phyloP scores from a whole-genome alignment of 495 filamentous ascomycete genomes.

The Aspergillus wentii region DNA sequence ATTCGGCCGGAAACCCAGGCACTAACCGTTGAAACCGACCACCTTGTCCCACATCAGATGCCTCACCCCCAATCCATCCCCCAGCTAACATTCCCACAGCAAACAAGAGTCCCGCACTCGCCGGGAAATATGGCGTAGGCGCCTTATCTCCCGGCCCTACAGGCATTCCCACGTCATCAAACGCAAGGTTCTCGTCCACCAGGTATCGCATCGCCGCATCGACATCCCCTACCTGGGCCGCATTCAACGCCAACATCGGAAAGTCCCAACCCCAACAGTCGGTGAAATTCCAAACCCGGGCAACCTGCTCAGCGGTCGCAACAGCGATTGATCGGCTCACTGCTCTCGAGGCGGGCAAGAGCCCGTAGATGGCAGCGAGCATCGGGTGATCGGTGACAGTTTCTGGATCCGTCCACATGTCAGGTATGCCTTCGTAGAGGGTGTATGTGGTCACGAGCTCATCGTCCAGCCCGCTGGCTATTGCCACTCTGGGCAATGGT shows the following conservation, averaged over 20 bases:
- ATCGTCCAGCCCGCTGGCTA: no score
- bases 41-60: no score
- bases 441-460: conserved; percentile 14
- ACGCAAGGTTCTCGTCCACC: conserved; percentile 7
- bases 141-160: conserved; percentile 41
- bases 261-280: conserved; percentile 15
- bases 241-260: conserved; percentile 13
- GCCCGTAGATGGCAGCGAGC: conserved; percentile 9
- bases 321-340: conserved; percentile 5
- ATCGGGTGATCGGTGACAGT: conserved; percentile 10
- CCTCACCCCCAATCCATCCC: conserved; percentile 51
- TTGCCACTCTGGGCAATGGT: conserved; percentile 9
- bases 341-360: conserved; percentile 7
- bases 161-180: conserved; percentile 28
- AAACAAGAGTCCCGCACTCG: conserved; percentile 38
- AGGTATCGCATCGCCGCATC: conserved; percentile 7
- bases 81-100: conserved; percentile 53
- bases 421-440: conserved; percentile 11
- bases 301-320: conserved; percentile 6
- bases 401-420: conserved; percentile 12
- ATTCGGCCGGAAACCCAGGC: conserved; percentile 31
- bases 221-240: conserved; percentile 5
- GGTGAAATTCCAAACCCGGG: conserved; percentile 7
- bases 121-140: conserved; percentile 54
- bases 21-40: not conserved